Base-by-base conservation (phyloP, 2,329 filamentous ascomycete genomes). In the Huntiella abstrusa region DNA sequence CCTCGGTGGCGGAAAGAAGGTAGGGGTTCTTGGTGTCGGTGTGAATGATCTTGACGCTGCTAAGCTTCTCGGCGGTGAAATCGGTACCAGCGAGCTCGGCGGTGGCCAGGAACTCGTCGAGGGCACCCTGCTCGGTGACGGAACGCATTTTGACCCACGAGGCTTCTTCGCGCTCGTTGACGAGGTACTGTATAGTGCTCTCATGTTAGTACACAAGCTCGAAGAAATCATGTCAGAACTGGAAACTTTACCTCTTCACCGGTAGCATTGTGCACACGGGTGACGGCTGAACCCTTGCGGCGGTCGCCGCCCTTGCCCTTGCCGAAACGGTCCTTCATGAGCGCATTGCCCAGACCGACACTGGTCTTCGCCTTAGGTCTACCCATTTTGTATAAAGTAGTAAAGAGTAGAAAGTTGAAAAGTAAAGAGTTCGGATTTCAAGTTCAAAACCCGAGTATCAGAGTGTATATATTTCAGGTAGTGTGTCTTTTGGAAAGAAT, bases 61-160 rank as follows among this genome's bases (percentile, higher is more conserved):
- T 96, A 75, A 93, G 83, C 72, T 96, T 96, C 68, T 96, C 87
- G 22, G 91, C 92, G 1, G 88, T 96, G 63, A 98, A 98, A 60
- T 98, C 91, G 54, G 91, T 98, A 53, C 86, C 88, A n/a, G 91
- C 91, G 55, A 98, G 69, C 65, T 96, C 87, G 52, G 91, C 92
- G 1, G 91, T 98, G 48, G 82, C 83, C 53, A 98, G 68, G 62
- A 98, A 98, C 62, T 98, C 91, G 62, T 98, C 91, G 51, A 98
- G 76, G 39, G 87, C 87, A 54, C 81, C 87, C 64, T 98, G 91
- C 68, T 98, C 85, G 4, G 91, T 98, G 55, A 98, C 83, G 61
- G 85, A 94, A 67, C 88, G 85, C 91, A 98, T 96, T 70, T 96
- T 98, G 59, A 96, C 85, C 86, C 87, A 98, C 55, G 84, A 73